A percentile compares a stretch with the other conserved stretches of the same genome.
These are phyloP conservation scores for Hyphodiscus sp. DNA, from an alignment of 2,329 filamentous ascomycete genomes.

Conservation along the genomic window DNA sequence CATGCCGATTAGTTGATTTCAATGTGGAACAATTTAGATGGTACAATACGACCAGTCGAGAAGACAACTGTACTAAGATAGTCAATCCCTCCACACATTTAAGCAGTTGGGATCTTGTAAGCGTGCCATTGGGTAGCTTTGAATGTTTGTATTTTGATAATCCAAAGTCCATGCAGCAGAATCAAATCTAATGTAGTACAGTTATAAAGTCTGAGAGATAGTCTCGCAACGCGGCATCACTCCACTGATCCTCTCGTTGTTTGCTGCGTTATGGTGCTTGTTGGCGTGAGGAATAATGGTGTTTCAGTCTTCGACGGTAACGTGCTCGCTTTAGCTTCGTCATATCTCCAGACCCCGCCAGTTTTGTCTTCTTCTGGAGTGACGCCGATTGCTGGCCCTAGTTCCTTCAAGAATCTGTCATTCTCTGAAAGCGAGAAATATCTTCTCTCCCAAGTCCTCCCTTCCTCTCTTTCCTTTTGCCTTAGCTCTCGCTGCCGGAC, in stretches of 20 bases:
- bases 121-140: no score
- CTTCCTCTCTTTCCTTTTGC: conserved; percentile 67
- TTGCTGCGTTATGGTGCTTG: background rate
- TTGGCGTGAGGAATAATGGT: background rate
- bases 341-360: conserved; percentile 64
- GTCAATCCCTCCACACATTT: no score
- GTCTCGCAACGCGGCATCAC: background rate
- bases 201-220: background rate
- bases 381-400: conserved; percentile 37
- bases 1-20: no score
- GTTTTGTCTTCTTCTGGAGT: conserved; percentile 53
- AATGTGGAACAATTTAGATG: no score
- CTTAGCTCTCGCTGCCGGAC: conserved; percentile 76
- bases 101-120: no score
- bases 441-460: conserved; percentile 69
- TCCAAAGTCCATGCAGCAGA: background rate
- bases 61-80: no score
- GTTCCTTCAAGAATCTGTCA: conserved; percentile 34
- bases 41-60: no score
- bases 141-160: no score
- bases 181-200: background rate
- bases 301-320: background rate
- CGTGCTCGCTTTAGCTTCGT: conserved; percentile 34
- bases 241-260: background rate
- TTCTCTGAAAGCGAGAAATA: conserved; percentile 64